A percentile compares a stretch with the other conserved stretches of the same genome.
These are phyloP conservation scores for Salix exigua DNA, from an alignment of 345 rosid species.

Conservation along the genomic window DNA sequence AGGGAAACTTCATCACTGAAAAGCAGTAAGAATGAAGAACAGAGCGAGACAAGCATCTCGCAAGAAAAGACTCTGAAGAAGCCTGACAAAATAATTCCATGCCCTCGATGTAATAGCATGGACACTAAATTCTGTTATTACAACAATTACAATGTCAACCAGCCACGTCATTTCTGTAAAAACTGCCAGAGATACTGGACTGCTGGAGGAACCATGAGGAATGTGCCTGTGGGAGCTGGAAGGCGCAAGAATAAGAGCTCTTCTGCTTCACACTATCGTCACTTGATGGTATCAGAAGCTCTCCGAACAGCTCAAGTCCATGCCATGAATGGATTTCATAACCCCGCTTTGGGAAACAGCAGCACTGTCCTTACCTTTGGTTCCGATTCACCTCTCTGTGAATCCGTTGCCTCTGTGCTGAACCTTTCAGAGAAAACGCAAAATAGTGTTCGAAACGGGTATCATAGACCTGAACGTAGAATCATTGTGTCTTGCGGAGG, in stretches of 20 bases:
- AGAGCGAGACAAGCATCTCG: conserved; percentile 39
- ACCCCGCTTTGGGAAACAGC: conserved; percentile 3
- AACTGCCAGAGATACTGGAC: conserved; percentile 35
- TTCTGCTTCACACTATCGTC: conserved; percentile 19
- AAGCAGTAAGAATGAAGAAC: conserved; percentile 39
- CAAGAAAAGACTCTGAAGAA: conserved; percentile 31
- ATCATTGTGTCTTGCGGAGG: conserved; percentile 10
- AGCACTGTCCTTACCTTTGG: conserved; percentile 19
- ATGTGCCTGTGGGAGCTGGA: conserved; percentile 34
- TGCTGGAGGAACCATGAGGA: conserved; percentile 33
- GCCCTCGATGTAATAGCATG: conserved; percentile 34
- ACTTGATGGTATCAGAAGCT: conserved; percentile 32
- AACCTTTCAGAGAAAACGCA: conserved; percentile 18
- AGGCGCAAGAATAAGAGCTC: conserved; percentile 30
- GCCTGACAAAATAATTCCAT: conserved; percentile 29
- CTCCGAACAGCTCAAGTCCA: conserved; percentile 24
- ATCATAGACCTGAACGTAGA: conserved; percentile 22
- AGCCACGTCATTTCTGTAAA: conserved; percentile 37
- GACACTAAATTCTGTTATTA: conserved; percentile 35
- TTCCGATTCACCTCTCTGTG: conserved; percentile 14
- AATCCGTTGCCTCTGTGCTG: conserved; percentile 15
- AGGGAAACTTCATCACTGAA: conserved; percentile 33
- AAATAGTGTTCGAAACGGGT: conserved; percentile 21
- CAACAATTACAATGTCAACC: conserved; percentile 31
- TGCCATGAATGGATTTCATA: conserved; percentile 9